Evolutionary conservation across 1,284 basidiomycete species (phyloP).

Genomic region (Phenoliferia sp.): DNA sequence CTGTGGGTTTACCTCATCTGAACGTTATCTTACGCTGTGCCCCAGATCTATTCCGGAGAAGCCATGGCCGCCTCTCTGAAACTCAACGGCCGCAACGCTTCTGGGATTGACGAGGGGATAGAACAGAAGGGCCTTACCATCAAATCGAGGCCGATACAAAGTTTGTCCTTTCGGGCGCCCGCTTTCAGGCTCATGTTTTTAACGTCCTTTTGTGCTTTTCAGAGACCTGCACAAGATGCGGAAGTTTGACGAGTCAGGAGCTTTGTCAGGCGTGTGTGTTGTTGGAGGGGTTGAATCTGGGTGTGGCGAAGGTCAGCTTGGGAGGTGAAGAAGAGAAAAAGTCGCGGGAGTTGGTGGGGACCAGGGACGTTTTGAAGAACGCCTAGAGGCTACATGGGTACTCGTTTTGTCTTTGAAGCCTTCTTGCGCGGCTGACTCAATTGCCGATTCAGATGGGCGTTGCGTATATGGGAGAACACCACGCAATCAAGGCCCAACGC

Average conservation of each 20-base stretch:
- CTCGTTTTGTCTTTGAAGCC: too few species aligned
- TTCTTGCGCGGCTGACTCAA: too few species aligned
- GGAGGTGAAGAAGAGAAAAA: background rate
- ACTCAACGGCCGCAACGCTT: constrained; percentile 63
- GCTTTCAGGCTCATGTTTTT: too few species aligned
- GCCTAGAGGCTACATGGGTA: too few species aligned
- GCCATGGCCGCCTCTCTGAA: constrained; percentile 36
- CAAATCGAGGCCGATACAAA: constrained; percentile 21
- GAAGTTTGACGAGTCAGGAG: constrained; percentile 87
- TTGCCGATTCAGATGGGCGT: too few species aligned
- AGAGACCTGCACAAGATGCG: constrained; percentile 85
- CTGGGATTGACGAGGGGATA: constrained; percentile 49
- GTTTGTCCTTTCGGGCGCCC: constrained; percentile 2
- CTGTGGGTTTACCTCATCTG: background rate
- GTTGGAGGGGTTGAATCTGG: constrained; percentile 82
- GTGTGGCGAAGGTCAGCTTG: constrained; percentile 40
- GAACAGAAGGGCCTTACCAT: constrained; percentile 12
- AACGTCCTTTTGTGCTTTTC: constrained; percentile 9
- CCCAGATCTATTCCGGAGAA: constrained; percentile 67
- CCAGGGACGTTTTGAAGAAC: too few species aligned
- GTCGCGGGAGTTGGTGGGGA: too few species aligned
- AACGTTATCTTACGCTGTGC: background rate
- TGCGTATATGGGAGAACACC: too few species aligned
- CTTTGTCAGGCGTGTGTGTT: constrained; percentile 86
- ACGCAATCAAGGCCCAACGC: too few species aligned